Evolutionary conservation across 768 basidiomycete genomes (phyloP).

Genomic region (Phanerodontia chrysosporium): DNA sequence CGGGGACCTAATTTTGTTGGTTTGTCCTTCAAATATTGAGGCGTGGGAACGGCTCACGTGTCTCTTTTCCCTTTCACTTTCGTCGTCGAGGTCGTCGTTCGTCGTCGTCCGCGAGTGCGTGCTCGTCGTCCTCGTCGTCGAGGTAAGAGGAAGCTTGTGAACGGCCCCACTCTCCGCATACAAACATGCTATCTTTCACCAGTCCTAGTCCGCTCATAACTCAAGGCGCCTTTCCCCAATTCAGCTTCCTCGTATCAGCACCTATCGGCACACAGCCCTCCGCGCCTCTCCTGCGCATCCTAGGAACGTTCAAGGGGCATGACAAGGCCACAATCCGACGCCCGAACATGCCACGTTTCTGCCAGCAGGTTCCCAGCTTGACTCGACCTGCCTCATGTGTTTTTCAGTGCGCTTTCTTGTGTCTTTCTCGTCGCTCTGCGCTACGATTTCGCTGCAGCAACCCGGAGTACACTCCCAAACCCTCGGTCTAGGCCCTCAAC

Average conservation of each 20-base stretch:
- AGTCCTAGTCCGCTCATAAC: neutral
- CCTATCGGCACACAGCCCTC: slow-evolving; percentile 8
- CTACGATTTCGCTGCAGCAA: neutral
- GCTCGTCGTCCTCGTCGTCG: neutral
- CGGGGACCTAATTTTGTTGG: slow-evolving; percentile 15
- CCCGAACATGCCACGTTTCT: neutral
- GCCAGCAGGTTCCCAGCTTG: neutral
- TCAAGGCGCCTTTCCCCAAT: slow-evolving; percentile 4
- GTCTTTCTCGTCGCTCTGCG: neutral
- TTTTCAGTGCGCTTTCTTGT: neutral
- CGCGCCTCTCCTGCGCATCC: neutral
- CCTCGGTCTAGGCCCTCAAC: neutral
- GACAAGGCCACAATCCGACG: neutral
- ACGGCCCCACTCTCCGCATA: neutral
- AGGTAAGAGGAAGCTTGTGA: slow-evolving; percentile 1
- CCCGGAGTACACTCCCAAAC: neutral
- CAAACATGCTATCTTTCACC: slow-evolving; percentile 8
- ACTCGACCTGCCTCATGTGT: neutral
- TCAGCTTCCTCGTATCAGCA: slow-evolving; percentile 12
- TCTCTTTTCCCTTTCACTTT: neutral
- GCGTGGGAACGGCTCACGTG: slow-evolving; percentile 12
- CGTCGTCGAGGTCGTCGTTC: neutral
- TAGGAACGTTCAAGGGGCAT: slow-evolving; percentile 7
- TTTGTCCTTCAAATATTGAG: slow-evolving; percentile 5
- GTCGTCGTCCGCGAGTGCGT: neutral